Conservation (phyloP, 73 alveolate genomes). For the Paramecium sonneborni region DNA sequence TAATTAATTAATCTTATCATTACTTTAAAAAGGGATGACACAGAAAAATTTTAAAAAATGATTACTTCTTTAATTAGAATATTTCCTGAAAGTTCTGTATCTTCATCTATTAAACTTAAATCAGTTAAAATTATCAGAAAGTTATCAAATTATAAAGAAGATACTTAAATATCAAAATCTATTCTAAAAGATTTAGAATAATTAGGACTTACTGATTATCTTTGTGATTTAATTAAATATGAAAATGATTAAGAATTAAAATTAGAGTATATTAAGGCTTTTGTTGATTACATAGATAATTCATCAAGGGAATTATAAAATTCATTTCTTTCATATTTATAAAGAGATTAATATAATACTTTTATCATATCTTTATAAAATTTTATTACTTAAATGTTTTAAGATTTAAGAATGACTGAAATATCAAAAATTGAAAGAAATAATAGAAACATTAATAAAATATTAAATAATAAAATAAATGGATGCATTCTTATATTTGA, state of each 20-base stretch:
- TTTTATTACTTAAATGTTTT: constrained; percentile 16
- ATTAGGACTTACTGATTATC: constrained; percentile 53
- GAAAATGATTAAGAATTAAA: constrained; percentile 40
- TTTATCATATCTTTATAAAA: constrained; percentile 34
- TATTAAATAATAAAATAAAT: constrained; percentile 22
- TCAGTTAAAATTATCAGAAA: constrained; percentile 59
- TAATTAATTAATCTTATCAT: constrained; percentile 27
- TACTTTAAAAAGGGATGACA: constrained; percentile 32
- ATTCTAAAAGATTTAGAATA: constrained; percentile 57
- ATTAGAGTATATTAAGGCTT: constrained; percentile 55
- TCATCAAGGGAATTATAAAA: constrained; percentile 51
- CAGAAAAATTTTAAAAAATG: not conserved
- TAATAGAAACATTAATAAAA: constrained; percentile 9
- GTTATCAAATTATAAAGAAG: constrained; percentile 63
- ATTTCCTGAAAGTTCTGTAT: not conserved
- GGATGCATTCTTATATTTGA: constrained; percentile 53
- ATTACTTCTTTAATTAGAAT: constrained; percentile 16
- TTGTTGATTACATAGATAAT: constrained; percentile 58
- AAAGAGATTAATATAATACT: constrained; percentile 37
- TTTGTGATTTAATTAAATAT: constrained; percentile 59
- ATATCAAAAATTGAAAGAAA: constrained; percentile 39
- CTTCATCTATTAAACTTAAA: constrained; percentile 14
- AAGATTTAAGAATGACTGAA: constrained; percentile 45
- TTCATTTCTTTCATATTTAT: constrained; percentile 42
- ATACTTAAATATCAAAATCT: constrained; percentile 14